Conservation (phyloP, 768 basidiomycete species). For the Chalciporus pseudorubinellus region DNA sequence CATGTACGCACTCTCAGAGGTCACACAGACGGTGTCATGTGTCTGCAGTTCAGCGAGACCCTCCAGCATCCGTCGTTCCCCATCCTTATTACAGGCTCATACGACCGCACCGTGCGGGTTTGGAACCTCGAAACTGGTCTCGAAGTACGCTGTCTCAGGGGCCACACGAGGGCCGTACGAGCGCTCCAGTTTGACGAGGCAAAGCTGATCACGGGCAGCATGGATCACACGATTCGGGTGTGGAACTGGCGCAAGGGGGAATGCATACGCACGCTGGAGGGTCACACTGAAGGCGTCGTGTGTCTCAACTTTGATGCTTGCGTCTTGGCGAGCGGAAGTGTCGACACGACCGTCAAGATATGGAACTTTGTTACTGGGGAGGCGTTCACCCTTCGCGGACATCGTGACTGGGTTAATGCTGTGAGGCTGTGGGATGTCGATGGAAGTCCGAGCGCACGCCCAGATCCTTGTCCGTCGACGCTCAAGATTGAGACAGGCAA, state of each 20-base stretch:
- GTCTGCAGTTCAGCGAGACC: slow-evolving; percentile 89
- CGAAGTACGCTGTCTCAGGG: slow-evolving; percentile 78
- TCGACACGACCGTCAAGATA: slow-evolving; percentile 91
- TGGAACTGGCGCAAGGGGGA: slow-evolving; percentile 95
- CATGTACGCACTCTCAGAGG: slow-evolving; percentile 83
- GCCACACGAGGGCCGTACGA: slow-evolving; percentile 90
- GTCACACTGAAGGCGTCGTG: slow-evolving; percentile 89
- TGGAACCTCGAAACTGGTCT: slow-evolving; percentile 96
- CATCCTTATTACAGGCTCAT: slow-evolving; percentile 95
- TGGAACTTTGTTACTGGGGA: slow-evolving; percentile 92
- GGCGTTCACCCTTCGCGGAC: slow-evolving; percentile 90
- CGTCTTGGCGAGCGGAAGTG: slow-evolving; percentile 88
- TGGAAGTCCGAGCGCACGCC: slow-evolving; percentile 5
- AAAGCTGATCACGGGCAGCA: slow-evolving; percentile 92
- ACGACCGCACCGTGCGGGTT: slow-evolving; percentile 89
- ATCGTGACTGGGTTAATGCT: slow-evolving; percentile 94
- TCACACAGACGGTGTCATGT: slow-evolving; percentile 96
- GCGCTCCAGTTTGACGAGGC: slow-evolving; percentile 94
- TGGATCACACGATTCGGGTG: slow-evolving; percentile 93
- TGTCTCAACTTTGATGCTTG: slow-evolving; percentile 90
- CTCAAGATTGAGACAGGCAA: slow-evolving; percentile 76
- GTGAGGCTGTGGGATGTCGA: slow-evolving; percentile 85
- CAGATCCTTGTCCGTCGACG: slow-evolving; percentile 29
- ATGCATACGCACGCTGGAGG: slow-evolving; percentile 83
- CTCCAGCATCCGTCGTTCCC: slow-evolving; percentile 83